A percentile compares a stretch with the other conserved stretches of the same genome.
Evolutionary conservation across 345 rosid genomes (phyloP).

Genomic region (Boechera stricta): DNA sequence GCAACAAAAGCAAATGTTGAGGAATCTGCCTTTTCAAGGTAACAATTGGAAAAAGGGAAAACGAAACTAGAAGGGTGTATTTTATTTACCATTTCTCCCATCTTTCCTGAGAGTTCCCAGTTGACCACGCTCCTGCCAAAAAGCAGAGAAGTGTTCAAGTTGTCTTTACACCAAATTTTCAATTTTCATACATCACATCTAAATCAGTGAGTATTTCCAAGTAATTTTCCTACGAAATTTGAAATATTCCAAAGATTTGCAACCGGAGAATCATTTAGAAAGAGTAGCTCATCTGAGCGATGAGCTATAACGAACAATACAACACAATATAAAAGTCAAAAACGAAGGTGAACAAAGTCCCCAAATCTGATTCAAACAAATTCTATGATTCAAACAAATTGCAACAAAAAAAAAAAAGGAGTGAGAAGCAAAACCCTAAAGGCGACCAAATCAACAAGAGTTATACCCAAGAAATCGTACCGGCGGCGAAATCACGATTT

Average conservation of each 20-base stretch:
- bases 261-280: not conserved
- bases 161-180: constrained; percentile 14
- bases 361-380: not conserved
- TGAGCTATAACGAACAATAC: constrained; percentile 6
- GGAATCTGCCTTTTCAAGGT: not conserved
- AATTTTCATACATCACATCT: not conserved
- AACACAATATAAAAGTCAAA: not conserved
- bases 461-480: not conserved
- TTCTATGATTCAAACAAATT: not conserved
- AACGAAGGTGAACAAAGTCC: not conserved
- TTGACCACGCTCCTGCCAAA: constrained; percentile 27
- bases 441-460: constrained; percentile 25
- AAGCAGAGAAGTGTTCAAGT: not conserved
- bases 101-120: constrained; percentile 13
- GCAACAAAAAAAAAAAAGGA: not conserved
- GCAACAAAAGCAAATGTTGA: constrained; percentile 15
- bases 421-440: constrained; percentile 20
- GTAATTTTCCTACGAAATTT: not conserved
- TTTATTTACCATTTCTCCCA: constrained; percentile 60
- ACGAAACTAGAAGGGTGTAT: not conserved
- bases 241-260: not conserved
- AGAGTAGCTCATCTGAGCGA: constrained; percentile 8
- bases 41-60: not conserved
- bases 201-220: not conserved
- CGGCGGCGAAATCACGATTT: constrained; percentile 17